Base-by-base conservation (phyloP, 202 grass and related monocot species). In the Brachypodium distachyon region DNA sequence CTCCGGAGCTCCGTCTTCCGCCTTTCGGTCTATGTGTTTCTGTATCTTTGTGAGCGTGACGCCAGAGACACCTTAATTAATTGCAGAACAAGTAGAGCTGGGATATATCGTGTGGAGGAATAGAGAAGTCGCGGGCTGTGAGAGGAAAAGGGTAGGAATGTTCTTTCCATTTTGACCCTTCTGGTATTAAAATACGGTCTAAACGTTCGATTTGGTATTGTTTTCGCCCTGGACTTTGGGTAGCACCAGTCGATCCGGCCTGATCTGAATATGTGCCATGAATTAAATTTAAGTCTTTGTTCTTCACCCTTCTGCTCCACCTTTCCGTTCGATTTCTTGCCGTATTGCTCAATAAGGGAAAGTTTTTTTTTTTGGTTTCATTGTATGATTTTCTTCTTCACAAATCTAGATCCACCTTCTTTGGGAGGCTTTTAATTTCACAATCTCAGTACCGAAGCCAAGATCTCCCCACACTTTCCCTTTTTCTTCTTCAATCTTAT, bases 91-190 rank as follows among this genome's bases (percentile, higher is more conserved):
- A 16, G 41, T 60, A 48, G 29, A 36, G 48, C 16, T 68, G 13
- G 53, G 21, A 61, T 78, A 77, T 27, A 28, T 67, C 28, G 40
- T 67, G 64, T 28, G 40, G 22, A 41, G 23, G 31, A 32, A 41
- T 65, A 66, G 22, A 51, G 74, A 79, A 67, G 75, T 82, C 54
- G 33, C 26, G 41, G 57, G 29, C 37, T 66, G 23, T 23, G 72
- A 72, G 72, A 71, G 70, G 73, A 92, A n/a, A 87, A 87, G 89
- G 83, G 71, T 33, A 31, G 37, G 31, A 46, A 9, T 85, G 83
- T 38, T 76, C 86, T 92, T 96, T 89, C 86, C 64, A 34, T 82
- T 85, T 89, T 74, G 61, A 82, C 67, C 56, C 41, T 46, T 18
- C 65, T 67, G 49, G 11, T 74, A 75, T 52, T 70, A 64, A 80